Evolutionary conservation across 805 yeast species (phyloP).

Genomic region (Metschnikowia arizonensis): DNA sequence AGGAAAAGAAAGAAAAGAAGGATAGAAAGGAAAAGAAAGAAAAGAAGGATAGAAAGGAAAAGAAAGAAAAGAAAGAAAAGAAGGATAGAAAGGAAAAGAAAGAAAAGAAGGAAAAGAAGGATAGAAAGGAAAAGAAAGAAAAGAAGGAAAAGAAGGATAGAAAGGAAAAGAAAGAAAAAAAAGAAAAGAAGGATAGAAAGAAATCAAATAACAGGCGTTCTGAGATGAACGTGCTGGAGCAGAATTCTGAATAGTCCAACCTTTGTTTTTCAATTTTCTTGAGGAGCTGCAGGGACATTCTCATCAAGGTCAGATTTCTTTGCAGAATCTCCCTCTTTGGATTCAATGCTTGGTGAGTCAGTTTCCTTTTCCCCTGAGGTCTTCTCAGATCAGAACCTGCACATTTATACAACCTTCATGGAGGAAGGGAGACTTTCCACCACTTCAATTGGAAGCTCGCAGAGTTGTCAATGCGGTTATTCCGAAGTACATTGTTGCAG

Average conservation of each 20-base stretch:
- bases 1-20: constrained; percentile 14
- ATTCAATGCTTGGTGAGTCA: background rate
- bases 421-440: constrained; percentile 3
- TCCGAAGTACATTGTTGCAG: constrained; percentile 49
- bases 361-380: constrained; percentile 1
- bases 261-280: background rate
- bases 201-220: too few relatives aligned
- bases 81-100: constrained; percentile 14
- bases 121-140: background rate
- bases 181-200: constrained; percentile 11
- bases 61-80: constrained; percentile 3
- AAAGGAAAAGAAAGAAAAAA: constrained; percentile 8
- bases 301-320: constrained; percentile 1
- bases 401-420: constrained; percentile 13
- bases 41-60: constrained; percentile 6
- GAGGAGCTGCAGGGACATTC: background rate
- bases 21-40: constrained; percentile 9
- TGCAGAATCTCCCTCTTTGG: background rate
- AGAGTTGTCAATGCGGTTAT: constrained; percentile 9
- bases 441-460: constrained; percentile 6
- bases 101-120: too few relatives aligned
- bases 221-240: too few relatives aligned
- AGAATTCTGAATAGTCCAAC: background rate
- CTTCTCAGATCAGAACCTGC: constrained; percentile 20
- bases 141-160: constrained; percentile 8